These are phyloP conservation scores for Oryza meyeriana DNA, from an alignment of 176 grass and related monocot genomes.

Conservation along the genomic window DNA sequence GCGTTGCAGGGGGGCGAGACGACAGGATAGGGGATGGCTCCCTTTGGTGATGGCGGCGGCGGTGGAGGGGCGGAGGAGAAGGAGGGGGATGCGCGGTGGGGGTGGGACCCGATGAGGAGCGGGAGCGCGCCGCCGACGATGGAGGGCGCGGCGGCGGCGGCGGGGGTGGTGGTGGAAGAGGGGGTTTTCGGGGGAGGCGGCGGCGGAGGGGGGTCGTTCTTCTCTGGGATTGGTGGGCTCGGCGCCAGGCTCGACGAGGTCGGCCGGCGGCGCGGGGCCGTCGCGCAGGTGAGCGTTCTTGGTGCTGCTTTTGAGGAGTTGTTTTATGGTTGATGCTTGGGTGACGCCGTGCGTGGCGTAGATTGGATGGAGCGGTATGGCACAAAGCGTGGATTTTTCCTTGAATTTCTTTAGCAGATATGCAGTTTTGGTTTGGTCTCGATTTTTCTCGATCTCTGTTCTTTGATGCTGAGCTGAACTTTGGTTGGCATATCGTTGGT, in stretches of 20 bases:
- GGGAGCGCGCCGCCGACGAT: slow-evolving; percentile 57
- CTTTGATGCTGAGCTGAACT: background rate
- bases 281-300: slow-evolving; percentile 14
- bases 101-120: background rate
- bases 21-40: slow-evolving; percentile 17
- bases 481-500: background rate
- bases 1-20: background rate
- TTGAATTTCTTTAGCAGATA: background rate
- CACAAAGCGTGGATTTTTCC: background rate
- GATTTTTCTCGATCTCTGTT: background rate
- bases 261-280: background rate
- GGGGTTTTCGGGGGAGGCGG: slow-evolving; percentile 27
- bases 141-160: slow-evolving; percentile 45
- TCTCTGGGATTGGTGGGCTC: slow-evolving; percentile 57
- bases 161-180: background rate
- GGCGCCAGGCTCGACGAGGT: slow-evolving; percentile 55
- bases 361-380: slow-evolving; percentile 19
- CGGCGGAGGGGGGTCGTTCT: slow-evolving; percentile 39
- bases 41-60: slow-evolving; percentile 36
- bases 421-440: background rate
- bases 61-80: background rate
- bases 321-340: background rate
- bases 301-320: background rate
- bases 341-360: background rate
- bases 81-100: background rate